phyloP scores from a whole-genome alignment of 2,329 filamentous ascomycete species.

The Neofusicoccum kwambonambiense region DNA sequence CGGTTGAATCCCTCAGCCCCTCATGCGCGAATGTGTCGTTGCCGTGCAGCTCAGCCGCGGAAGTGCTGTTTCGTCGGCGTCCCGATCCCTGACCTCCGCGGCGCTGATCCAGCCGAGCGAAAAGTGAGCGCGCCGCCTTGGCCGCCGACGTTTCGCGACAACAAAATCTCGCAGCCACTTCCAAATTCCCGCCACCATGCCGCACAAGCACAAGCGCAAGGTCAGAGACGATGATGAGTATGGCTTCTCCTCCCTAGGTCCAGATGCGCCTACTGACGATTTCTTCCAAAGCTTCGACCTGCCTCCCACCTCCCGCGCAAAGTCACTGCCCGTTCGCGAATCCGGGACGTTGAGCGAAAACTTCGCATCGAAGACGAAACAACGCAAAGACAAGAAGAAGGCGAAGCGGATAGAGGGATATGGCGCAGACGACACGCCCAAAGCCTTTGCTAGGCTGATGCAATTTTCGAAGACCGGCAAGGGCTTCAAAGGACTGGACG shows the following conservation, averaged over 20 bases:
- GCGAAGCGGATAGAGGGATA: slow-evolving; percentile 48
- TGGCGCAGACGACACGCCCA: slow-evolving; percentile 76
- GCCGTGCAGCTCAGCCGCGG: background rate
- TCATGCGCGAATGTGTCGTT: background rate
- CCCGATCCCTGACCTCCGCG: background rate
- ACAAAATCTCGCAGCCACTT: background rate
- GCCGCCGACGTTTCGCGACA: slow-evolving; percentile 6
- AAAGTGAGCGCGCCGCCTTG: slow-evolving; percentile 9
- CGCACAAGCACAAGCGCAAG: slow-evolving; percentile 78
- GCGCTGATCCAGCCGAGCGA: slow-evolving; percentile 14
- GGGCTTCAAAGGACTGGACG: slow-evolving; percentile 64
- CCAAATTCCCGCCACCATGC: slow-evolving; percentile 55
- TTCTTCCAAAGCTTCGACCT: slow-evolving; percentile 54
- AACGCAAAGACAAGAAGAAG: slow-evolving; percentile 37
- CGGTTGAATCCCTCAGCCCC: background rate
- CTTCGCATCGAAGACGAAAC: slow-evolving; percentile 32
- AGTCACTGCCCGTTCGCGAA: slow-evolving; percentile 52
- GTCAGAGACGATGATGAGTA: slow-evolving; percentile 57
- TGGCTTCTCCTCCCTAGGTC: slow-evolving; percentile 40
- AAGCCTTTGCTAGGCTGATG: slow-evolving; percentile 85
- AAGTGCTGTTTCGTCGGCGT: background rate
- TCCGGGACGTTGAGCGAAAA: slow-evolving; percentile 43
- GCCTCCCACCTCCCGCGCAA: slow-evolving; percentile 59
- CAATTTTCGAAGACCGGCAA: slow-evolving; percentile 63
- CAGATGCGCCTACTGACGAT: slow-evolving; percentile 29